phyloP scores from a whole-genome alignment of 352 stramenopile species.

The Pythium pyrilobum region DNA sequence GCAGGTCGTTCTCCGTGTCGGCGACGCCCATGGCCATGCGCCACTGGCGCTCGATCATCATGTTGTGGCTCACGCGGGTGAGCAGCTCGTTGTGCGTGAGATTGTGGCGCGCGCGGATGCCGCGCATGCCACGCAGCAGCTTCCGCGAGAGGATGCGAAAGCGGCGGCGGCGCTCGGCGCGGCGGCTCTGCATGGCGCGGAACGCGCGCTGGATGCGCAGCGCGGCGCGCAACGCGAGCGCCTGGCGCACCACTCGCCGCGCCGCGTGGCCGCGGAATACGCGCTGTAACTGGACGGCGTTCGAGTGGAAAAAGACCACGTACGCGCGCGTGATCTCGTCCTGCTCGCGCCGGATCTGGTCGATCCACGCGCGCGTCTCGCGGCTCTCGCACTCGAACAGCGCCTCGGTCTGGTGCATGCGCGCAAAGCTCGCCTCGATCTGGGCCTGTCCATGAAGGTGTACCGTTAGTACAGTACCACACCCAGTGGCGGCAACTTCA shows the following conservation, averaged over 20 bases:
- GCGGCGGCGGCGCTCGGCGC: constrained; percentile 22
- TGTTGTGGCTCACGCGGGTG: constrained; percentile 47
- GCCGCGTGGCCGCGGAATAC: constrained; percentile 82
- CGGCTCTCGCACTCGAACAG: constrained; percentile 9
- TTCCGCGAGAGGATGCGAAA: constrained; percentile 43
- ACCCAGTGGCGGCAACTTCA: not conserved
- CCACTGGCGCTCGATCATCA: constrained; percentile 65
- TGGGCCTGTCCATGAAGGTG: not conserved
- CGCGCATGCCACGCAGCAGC: constrained; percentile 43
- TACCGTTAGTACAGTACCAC: not conserved
- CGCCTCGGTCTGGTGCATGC: constrained; percentile 19
- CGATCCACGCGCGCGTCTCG: constrained; percentile 1
- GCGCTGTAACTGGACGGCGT: constrained; percentile 66
- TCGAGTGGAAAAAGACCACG: constrained; percentile 7
- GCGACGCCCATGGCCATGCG: constrained; percentile 53
- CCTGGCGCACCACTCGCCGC: constrained; percentile 35
- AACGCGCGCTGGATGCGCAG: constrained; percentile 46
- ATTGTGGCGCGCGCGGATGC: constrained; percentile 30
- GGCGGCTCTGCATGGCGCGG: constrained; percentile 27
- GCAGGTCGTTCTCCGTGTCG: constrained; percentile 45
- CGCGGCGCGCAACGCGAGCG: constrained; percentile 30
- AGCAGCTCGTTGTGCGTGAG: constrained; percentile 50
- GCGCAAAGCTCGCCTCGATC: constrained; percentile 11
- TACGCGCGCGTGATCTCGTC: constrained; percentile 6
- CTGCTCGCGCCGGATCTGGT: constrained; percentile 8